These are phyloP conservation scores for Auriculariales sp. DNA, from an alignment of 768 basidiomycete genomes.

Conservation along the genomic window DNA sequence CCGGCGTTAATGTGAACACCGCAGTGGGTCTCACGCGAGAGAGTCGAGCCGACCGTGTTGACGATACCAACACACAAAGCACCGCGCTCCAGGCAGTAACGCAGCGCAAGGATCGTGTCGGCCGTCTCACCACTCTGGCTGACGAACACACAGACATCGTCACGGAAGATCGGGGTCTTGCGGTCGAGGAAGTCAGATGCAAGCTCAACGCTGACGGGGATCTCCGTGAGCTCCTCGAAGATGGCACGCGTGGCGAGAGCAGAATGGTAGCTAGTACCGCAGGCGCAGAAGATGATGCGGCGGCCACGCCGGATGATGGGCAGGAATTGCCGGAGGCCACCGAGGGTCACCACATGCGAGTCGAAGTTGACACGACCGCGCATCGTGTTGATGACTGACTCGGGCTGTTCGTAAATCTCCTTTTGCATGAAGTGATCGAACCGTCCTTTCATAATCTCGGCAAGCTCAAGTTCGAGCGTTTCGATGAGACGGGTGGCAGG, in stretches of 20 bases:
- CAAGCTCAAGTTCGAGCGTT: constrained; percentile 94
- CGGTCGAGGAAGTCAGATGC: constrained; percentile 98
- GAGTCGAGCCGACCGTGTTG: constrained; percentile 95
- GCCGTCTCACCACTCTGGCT: constrained; percentile 98
- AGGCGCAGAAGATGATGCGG: constrained; percentile 94
- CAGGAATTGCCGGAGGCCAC: constrained; percentile 88
- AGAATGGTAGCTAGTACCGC: constrained; percentile 96
- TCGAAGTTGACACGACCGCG: constrained; percentile 99
- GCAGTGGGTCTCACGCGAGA: constrained; percentile 96
- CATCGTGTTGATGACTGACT: constrained; percentile 99
- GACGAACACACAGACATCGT: constrained; percentile 92
- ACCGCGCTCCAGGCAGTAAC: constrained; percentile 93
- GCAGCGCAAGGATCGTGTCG: constrained; percentile 89
- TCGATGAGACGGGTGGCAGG: constrained; percentile 86
- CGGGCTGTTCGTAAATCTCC: constrained; percentile 98
- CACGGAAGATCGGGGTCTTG: constrained; percentile 98
- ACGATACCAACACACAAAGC: constrained; percentile 95
- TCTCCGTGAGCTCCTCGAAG: constrained; percentile 98
- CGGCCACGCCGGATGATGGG: constrained; percentile 91
- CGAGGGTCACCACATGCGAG: constrained; percentile 76
- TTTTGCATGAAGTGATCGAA: constrained; percentile 99
- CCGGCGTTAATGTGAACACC: constrained; percentile 99
- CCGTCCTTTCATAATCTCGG: constrained; percentile 99
- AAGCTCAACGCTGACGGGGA: constrained; percentile 91
- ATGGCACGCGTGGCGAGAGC: constrained; percentile 92